Evolutionary conservation across 75 land plant genomes (phyloP).

Genomic region (Picea sitchensis): DNA sequence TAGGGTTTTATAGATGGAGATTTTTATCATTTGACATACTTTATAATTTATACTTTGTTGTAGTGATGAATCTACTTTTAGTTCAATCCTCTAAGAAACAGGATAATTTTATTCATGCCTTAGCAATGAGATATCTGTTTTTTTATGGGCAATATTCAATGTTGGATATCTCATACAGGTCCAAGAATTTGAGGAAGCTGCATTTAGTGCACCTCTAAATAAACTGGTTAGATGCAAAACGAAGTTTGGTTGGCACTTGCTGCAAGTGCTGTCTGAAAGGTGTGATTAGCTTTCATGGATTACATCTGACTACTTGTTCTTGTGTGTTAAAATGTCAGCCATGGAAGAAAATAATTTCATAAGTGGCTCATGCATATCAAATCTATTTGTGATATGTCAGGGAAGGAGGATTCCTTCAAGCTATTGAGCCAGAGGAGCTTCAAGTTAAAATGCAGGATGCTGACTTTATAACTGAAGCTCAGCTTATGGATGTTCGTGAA

Average conservation of each 20-base stretch:
- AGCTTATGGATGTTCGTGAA: slow-evolving; percentile 92
- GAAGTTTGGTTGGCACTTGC: slow-evolving; percentile 93
- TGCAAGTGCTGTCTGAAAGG: slow-evolving; percentile 94
- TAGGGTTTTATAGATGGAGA: neutral
- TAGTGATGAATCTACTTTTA: neutral
- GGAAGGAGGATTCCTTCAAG: slow-evolving; percentile 62
- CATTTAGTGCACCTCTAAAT: slow-evolving; percentile 83
- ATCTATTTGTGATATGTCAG: slow-evolving; percentile 19
- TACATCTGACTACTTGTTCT: neutral
- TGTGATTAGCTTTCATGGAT: slow-evolving; percentile 15
- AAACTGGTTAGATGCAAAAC: slow-evolving; percentile 86
- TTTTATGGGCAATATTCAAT: neutral
- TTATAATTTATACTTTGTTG: neutral
- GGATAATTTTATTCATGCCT: neutral
- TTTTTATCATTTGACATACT: neutral
- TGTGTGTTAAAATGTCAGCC: neutral
- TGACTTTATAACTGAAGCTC: slow-evolving; percentile 63
- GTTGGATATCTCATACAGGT: slow-evolving; percentile 36
- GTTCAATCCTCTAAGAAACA: neutral
- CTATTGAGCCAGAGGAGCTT: slow-evolving; percentile 73
- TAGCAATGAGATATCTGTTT: neutral
- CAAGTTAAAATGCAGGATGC: slow-evolving; percentile 70
- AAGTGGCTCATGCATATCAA: neutral
- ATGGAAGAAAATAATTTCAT: neutral
- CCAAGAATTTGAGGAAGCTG: slow-evolving; percentile 95